Conservation (phyloP, 2,329 filamentous ascomycete genomes). For the Diaporthe australafricana region DNA sequence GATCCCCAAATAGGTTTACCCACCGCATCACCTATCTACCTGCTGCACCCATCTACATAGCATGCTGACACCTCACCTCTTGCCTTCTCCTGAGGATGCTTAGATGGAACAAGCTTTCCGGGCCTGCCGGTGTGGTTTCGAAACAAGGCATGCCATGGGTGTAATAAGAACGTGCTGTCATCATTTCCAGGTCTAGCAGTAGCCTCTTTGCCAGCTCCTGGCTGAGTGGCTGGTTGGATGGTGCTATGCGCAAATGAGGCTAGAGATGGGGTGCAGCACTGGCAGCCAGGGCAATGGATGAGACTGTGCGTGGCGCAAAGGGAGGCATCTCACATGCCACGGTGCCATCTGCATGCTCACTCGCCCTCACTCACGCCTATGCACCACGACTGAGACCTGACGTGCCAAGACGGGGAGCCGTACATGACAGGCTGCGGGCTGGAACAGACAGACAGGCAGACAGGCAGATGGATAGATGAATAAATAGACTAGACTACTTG, state of each 20-base stretch:
- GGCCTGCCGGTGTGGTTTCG: constrained; percentile 11
- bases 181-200: not conserved
- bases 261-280: not conserved
- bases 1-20: not conserved
- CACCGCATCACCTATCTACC: not conserved
- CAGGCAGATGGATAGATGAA: too few relatives aligned
- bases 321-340: constrained; percentile 19
- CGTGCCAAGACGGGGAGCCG: constrained; percentile 2
- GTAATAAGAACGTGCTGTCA: constrained; percentile 8
- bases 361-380: not conserved
- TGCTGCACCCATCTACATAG: not conserved
- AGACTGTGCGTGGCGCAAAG: constrained; percentile 18
- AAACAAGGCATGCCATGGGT: not conserved
- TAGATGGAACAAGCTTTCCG: constrained; percentile 11
- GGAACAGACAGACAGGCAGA: not conserved
- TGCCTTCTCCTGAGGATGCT: not conserved
- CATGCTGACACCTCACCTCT: not conserved
- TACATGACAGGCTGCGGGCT: not conserved
- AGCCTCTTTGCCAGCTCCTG: not conserved
- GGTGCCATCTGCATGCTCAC: too few relatives aligned
- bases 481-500: too few relatives aligned
- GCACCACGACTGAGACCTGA: constrained; percentile 2
- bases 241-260: not conserved
- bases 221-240: not conserved
- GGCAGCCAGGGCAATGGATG: not conserved